Base-by-base conservation (phyloP, 768 basidiomycete genomes). In the Auriscalpium microsporum region DNA sequence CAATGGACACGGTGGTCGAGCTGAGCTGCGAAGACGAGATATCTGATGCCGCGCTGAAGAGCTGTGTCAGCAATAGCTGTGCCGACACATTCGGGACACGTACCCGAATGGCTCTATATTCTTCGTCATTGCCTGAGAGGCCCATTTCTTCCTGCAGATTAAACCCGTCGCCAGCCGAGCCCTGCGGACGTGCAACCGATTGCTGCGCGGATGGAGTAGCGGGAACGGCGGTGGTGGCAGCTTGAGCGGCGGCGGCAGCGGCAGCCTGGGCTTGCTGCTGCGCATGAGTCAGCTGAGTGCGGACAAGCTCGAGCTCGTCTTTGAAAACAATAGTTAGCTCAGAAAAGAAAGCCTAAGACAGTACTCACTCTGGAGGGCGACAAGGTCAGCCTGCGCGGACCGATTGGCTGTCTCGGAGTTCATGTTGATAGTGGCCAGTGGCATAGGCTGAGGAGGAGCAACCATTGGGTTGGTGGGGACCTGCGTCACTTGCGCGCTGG, bases 271-370 rank as follows among this genome's bases (percentile, higher is more conserved):
- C 40, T 13, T 11, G 40, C 40, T 42, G 13, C 40, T 42, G 13
- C n/a, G 13, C 40, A 17, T 42, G 13, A 17, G n/a, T 62, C 68
- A 35, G 69, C 66, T 13, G n/a, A 17, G 40, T 17, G 40, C 11
- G 40, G 3, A 42, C 40, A 8, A 2, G 40, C 40, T 28, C 23
- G 23, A 28, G 23, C 23, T 28, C 23, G 5, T 28, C 23, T 28
- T 28, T 28, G 23, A 28, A 28, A 28, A 28, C 23, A 28, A 28
- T 28, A 2, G n/a, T n/a, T n/a, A n/a, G n/a, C n/a, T n/a, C n/a
- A 28, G n/a, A 28, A 28, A 3, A 5, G 3, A 28, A 28, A 28
- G 23, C 23, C 23, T 3, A 28, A 28, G 23, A 28, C 23, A 28
- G n/a, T n/a, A 28, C 23, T 28, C 23, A 28, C 23, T 28, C 23